phyloP scores from a whole-genome alignment of 495 filamentous ascomycete genomes.

The Amniculicola lignicola region DNA sequence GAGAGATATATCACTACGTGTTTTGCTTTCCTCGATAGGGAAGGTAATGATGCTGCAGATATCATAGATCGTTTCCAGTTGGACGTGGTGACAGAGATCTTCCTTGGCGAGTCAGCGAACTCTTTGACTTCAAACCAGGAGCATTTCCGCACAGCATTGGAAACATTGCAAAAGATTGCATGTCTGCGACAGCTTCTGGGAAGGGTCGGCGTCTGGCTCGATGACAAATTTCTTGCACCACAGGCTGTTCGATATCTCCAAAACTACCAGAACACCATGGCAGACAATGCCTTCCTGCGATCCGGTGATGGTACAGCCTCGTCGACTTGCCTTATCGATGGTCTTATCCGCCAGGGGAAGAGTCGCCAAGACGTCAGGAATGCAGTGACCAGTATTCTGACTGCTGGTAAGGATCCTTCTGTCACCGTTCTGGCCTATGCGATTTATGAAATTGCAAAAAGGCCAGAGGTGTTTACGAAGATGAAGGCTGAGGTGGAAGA shows the following conservation, averaged over 20 bases:
- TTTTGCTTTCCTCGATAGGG: background rate
- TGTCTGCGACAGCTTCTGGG: background rate
- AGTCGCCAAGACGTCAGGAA: background rate
- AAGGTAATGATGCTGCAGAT: conserved; percentile 4
- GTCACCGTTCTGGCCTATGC: background rate
- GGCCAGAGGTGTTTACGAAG: background rate
- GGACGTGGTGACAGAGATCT: conserved; percentile 3
- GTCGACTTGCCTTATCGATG: background rate
- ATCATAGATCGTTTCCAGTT: background rate
- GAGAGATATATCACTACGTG: background rate
- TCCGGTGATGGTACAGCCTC: background rate
- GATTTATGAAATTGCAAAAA: background rate
- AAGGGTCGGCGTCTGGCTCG: background rate
- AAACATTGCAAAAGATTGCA: background rate
- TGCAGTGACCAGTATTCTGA: background rate
- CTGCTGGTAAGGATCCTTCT: background rate
- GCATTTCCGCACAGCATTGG: background rate
- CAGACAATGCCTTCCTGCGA: background rate
- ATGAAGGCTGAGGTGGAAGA: conserved; percentile 10
- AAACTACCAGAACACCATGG: background rate
- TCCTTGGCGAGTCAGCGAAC: background rate
- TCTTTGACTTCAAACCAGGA: conserved; percentile 3
- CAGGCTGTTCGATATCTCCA: background rate
- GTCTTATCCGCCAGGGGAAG: background rate
- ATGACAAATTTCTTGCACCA: background rate